Evolutionary conservation across 768 basidiomycete species (phyloP).

Genomic region (Mycena latifolia): DNA sequence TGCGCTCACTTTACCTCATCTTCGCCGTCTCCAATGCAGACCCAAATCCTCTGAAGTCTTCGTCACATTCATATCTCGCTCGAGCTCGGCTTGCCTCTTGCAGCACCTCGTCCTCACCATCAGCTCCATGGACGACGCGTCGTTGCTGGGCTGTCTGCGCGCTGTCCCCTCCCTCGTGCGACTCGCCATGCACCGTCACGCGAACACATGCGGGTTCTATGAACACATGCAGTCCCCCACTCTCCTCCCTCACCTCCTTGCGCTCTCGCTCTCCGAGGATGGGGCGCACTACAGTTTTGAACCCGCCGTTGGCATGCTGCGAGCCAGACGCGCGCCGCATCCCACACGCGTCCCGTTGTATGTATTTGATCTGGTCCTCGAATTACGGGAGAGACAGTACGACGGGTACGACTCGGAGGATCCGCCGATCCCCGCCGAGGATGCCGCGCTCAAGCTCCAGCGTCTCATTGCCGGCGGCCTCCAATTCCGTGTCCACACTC

Average conservation of each 20-base stretch:
- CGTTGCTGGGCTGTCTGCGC: neutral
- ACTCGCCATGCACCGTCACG: neutral
- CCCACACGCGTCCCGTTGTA: too few relatives aligned
- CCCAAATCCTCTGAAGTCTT: neutral
- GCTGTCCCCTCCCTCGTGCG: neutral
- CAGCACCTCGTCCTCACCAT: neutral
- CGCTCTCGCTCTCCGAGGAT: too few relatives aligned
- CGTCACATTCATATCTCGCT: neutral
- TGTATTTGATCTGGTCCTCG: too few relatives aligned
- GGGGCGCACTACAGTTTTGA: too few relatives aligned
- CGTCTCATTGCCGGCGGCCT: too few relatives aligned
- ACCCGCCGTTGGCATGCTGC: too few relatives aligned
- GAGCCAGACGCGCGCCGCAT: too few relatives aligned
- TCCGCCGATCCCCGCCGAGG: too few relatives aligned
- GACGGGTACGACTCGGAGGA: too few relatives aligned
- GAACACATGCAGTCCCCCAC: neutral
- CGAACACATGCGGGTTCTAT: neutral
- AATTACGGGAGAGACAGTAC: too few relatives aligned
- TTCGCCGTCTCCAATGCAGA: conserved; percentile 2
- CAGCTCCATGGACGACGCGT: neutral
- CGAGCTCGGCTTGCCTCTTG: neutral
- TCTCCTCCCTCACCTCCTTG: neutral
- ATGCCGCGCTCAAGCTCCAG: too few relatives aligned
- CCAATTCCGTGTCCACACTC: too few relatives aligned
- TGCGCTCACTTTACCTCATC: neutral